Evolutionary conservation across 768 basidiomycete species (phyloP).

Genomic region (Nevesoporus exiguus): DNA sequence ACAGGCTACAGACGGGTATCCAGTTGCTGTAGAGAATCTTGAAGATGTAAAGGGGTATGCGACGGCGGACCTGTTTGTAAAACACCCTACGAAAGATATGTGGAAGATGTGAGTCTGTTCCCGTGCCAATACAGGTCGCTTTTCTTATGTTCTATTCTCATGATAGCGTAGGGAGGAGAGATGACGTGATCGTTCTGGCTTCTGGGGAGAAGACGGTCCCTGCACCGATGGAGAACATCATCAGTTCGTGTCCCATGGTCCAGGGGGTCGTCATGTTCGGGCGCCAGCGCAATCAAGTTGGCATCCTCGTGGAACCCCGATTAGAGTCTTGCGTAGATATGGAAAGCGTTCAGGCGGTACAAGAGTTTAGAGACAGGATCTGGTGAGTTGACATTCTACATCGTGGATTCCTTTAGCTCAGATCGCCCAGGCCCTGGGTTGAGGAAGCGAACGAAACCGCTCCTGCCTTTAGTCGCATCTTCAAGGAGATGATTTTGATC

Average conservation of each 20-base stretch:
- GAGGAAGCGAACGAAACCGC: slow-evolving; percentile 39
- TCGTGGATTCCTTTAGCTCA: neutral
- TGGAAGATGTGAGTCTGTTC: slow-evolving; percentile 11
- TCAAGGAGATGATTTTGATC: slow-evolving; percentile 52
- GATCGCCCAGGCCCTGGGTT: slow-evolving; percentile 27
- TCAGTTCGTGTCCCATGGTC: slow-evolving; percentile 16
- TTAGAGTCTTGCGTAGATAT: slow-evolving; percentile 10
- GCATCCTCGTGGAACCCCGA: slow-evolving; percentile 30
- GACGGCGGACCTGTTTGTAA: slow-evolving; percentile 41
- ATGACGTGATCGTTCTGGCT: slow-evolving; percentile 31
- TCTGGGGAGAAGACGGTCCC: slow-evolving; percentile 35
- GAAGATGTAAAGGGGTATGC: slow-evolving; percentile 34
- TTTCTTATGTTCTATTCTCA: neutral
- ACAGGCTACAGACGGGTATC: neutral
- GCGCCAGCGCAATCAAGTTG: slow-evolving; percentile 25
- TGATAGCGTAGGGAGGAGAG: slow-evolving; percentile 35
- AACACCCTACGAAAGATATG: slow-evolving; percentile 40
- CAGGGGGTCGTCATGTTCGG: slow-evolving; percentile 31
- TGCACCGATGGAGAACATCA: slow-evolving; percentile 27
- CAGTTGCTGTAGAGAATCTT: slow-evolving; percentile 28
- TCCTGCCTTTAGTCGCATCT: slow-evolving; percentile 40
- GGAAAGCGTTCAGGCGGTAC: neutral
- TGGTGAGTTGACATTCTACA: slow-evolving; percentile 17
- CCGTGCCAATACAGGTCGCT: neutral
- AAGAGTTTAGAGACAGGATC: slow-evolving; percentile 16